Base-by-base conservation (phyloP, 176 grass and related monocot genomes). In the Eleusine indica region DNA sequence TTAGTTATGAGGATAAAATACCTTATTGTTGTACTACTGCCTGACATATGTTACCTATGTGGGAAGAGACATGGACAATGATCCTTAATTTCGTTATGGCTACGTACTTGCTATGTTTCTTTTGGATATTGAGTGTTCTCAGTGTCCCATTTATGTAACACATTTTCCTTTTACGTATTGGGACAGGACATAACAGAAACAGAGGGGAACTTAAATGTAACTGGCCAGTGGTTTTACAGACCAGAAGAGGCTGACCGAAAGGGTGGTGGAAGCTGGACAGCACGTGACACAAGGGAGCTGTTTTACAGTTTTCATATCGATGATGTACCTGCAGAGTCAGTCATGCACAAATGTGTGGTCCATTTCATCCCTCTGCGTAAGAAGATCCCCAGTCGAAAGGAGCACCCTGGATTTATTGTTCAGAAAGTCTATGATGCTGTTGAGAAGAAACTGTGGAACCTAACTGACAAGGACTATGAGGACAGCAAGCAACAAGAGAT, bases 231-330 rank as follows among this genome's bases (percentile, higher is more conserved):
- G 96, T 99, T 99, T 90, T 99, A 99, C 74, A 88, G 96, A 68
- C 96, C 96, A 60, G 96, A 96, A 88, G 96, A 99, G 68, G 96
- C 96, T 75, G 93, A 96, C 40, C 93, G 87, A 87, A 99, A 88
- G 70, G 91, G 81, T 82, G 96, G 96, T 73, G 96, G 96, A 22
- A 91, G 58, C 32, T 99, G 93, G 93, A 84, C 82, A 77, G 87
- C 89, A 82, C 86, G 78, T 57, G 96, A 99, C 81, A 99, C 96
- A 60, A 84, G 91, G 32, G 93, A 99, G 83, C 83, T 99, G 19
- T 99, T 99, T 85, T 99, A 96, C 74, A 99, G 96, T 83, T 99
- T 93, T 77, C 93, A 99, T 87, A 82, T 84, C 18, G 96, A 96
- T 76, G 86, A 92, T 70, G 96, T 99, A 53, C 96, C 96, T 63